Base-by-base conservation (phyloP, 2,329 filamentous ascomycete species). In the Paecilomyces formosus region DNA sequence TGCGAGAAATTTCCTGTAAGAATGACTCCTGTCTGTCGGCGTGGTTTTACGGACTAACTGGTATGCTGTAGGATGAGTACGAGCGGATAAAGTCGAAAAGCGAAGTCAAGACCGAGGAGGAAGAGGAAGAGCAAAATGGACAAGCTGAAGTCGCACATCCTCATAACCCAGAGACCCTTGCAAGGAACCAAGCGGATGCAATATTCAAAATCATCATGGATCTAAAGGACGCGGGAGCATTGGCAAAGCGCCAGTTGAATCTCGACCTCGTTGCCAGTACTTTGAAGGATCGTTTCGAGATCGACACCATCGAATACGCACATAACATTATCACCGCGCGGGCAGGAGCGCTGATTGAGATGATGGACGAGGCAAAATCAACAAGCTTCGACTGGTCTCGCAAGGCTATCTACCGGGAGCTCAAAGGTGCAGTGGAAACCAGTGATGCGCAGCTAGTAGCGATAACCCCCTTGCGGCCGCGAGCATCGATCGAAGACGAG, bases 1-100 rank as follows among this genome's bases (percentile, higher is more conserved):
- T 72, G 71, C 24, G 70, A 75, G 53, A 74, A 75, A 54, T 79
- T 76, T 61, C 65, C 70, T 49, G 76, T 78, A 64, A 61, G 69
- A 61, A 5, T 24, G 11, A 28, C 21, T 13, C 39, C 18, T 11
- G 8, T 24, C 3, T 21, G 5, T n/a, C n/a, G 15, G 28, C 30
- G 18, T 28, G 15, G 7, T 24, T 55, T 15, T 8, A 2, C 6
- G 22, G 45, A 22, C 22, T 60, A 24, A 60, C 30, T 52, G 21
- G 12, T 30, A 30, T 5, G 45, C 57, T 5, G 45, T 57, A 75
- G 72, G 71, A 74, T 53, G 67, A 72, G 8, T 74, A 71, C 28
- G 67, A 72, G 31, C 58, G 66, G 24, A 62, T 72, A 9, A 66
- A 71, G 55, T 62, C 68, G 13, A 57, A 65, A 24, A 61, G 66